phyloP scores from a whole-genome alignment of 495 filamentous ascomycete genomes.

The Neurospora tetraspora region DNA sequence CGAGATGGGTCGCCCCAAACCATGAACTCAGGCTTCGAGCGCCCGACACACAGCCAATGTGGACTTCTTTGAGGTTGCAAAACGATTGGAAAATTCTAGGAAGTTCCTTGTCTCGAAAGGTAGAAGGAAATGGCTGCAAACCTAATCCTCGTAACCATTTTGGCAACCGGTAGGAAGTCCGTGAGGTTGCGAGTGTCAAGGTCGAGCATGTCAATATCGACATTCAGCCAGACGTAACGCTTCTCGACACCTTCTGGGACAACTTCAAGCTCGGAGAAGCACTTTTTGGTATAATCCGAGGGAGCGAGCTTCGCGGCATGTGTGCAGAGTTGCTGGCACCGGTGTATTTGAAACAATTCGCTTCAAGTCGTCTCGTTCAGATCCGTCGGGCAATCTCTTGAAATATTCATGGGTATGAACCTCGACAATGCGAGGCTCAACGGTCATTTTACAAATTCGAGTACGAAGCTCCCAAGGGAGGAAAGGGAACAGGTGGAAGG shows the following conservation, averaged over 20 bases:
- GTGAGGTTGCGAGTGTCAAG: background rate
- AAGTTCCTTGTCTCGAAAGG: fast-evolving
- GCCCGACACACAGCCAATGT: background rate
- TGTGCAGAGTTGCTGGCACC: background rate
- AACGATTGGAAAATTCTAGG: background rate
- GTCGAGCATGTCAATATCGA: background rate
- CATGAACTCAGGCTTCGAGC: background rate
- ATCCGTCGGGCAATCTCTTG: background rate
- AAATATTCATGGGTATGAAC: background rate
- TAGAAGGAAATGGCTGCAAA: background rate
- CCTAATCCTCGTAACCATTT: background rate
- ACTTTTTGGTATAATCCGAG: background rate
- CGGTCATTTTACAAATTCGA: background rate
- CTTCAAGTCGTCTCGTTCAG: background rate
- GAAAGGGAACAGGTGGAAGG: background rate
- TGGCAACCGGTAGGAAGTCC: background rate
- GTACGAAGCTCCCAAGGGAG: background rate
- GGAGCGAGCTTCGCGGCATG: background rate
- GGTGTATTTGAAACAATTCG: background rate
- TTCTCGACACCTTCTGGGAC: background rate
- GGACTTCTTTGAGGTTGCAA: background rate
- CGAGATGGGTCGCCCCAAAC: background rate
- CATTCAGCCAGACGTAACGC: background rate
- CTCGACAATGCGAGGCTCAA: background rate
- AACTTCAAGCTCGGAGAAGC: background rate